Evolutionary conservation across 441 rosid genomes (phyloP).

Genomic region (Brassica hybrid): DNA sequence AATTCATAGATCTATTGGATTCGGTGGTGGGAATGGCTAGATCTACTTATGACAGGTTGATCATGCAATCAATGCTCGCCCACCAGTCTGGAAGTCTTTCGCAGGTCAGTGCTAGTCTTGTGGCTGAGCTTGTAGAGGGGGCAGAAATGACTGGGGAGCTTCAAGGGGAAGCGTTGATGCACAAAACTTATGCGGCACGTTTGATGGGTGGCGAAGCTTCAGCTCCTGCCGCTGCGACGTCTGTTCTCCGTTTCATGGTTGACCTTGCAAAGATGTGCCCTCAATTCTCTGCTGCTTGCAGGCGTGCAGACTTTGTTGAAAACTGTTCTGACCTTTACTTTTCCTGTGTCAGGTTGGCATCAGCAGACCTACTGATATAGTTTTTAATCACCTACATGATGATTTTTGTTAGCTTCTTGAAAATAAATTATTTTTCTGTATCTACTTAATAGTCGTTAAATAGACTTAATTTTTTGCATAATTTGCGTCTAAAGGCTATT

Average conservation of each 20-base stretch:
- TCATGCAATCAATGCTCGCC: slow-evolving; percentile 89
- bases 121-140: slow-evolving; percentile 96
- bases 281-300: slow-evolving; percentile 93
- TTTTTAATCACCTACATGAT: slow-evolving; percentile 24
- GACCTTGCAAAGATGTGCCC: slow-evolving; percentile 99
- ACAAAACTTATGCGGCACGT: slow-evolving; percentile 99
- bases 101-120: slow-evolving; percentile 86
- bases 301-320: slow-evolving; percentile 92
- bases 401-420: slow-evolving; percentile 18
- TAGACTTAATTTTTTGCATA: slow-evolving; percentile 12
- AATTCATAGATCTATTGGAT: slow-evolving; percentile 92
- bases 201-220: slow-evolving; percentile 99
- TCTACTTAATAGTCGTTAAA: slow-evolving; percentile 5
- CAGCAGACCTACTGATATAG: slow-evolving; percentile 33
- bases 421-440: slow-evolving; percentile 8
- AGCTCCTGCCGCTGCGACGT: slow-evolving; percentile 99
- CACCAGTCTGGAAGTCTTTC: slow-evolving; percentile 94
- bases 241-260: slow-evolving; percentile 99
- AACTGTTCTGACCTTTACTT: slow-evolving; percentile 96
- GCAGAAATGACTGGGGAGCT: slow-evolving; percentile 97
- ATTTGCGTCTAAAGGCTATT: slow-evolving; percentile 23
- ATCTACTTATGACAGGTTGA: slow-evolving; percentile 94
- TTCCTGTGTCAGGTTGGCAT: slow-evolving; percentile 94
- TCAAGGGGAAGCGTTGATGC: slow-evolving; percentile 85
- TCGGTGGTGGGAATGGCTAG: slow-evolving; percentile 95